Evolutionary conservation across 2,329 filamentous ascomycete genomes (phyloP).

Genomic region (Blumeria hordei): DNA sequence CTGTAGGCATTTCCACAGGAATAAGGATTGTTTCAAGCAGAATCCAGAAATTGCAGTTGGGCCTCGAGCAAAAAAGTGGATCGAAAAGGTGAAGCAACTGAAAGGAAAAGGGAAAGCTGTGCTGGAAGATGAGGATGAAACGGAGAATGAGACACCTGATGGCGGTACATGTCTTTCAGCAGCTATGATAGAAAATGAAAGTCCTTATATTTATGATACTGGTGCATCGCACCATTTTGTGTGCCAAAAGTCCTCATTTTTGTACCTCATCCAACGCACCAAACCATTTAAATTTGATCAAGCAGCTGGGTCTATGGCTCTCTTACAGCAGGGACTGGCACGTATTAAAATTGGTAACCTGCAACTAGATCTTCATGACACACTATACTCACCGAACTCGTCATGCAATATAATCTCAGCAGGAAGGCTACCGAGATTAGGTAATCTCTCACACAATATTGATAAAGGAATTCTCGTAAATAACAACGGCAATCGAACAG

Average conservation of each 20-base stretch:
- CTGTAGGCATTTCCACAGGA: background rate
- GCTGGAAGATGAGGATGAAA: too few species aligned
- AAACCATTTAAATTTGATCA: background rate
- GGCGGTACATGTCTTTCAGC: too few species aligned
- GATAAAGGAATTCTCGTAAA: too few species aligned
- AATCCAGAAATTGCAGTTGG: background rate
- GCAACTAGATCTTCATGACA: background rate
- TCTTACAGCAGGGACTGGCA: background rate
- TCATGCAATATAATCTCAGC: conserved; percentile 1
- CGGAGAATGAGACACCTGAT: too few species aligned
- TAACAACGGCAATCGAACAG: too few species aligned
- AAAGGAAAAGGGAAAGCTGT: background rate
- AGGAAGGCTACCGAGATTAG: background rate
- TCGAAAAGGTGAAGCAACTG: background rate
- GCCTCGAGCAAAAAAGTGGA: background rate
- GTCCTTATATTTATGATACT: background rate
- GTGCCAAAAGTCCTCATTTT: background rate
- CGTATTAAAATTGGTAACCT: background rate
- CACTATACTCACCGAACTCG: background rate
- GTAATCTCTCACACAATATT: too few species aligned
- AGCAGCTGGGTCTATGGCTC: background rate
- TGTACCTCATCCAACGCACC: background rate
- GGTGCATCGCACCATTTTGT: background rate
- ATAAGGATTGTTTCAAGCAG: background rate
- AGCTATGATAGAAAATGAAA: too few species aligned